Conservation (phyloP, 2,329 filamentous ascomycete genomes). For the Nakataea oryzae region DNA sequence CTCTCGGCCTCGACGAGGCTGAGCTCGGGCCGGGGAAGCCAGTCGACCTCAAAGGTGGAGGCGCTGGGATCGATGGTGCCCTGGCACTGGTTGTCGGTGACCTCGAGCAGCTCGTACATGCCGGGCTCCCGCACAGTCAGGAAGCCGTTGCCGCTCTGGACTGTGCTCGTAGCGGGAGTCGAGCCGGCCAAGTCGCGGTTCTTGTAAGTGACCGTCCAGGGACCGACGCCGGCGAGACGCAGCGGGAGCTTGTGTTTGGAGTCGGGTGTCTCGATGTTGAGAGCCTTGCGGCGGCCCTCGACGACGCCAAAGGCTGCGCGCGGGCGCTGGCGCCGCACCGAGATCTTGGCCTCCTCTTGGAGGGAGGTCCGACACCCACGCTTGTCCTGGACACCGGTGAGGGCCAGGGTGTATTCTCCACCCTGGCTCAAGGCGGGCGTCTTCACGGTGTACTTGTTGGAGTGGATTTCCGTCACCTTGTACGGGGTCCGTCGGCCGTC, state of each 20-base stretch:
- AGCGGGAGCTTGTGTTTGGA: conserved; percentile 66
- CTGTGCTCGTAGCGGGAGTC: conserved; percentile 24
- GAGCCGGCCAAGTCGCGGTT: conserved; percentile 39
- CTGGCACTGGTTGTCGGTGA: conserved; percentile 71
- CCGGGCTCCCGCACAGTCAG: conserved; percentile 58
- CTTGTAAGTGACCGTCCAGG: conserved; percentile 72
- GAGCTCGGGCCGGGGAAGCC: conserved; percentile 73
- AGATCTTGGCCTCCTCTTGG: conserved; percentile 75
- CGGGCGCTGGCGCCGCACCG: conserved; percentile 79
- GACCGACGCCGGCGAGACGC: conserved; percentile 72
- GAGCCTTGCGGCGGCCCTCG: conserved; percentile 66
- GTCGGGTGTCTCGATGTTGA: conserved; percentile 59
- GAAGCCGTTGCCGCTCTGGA: conserved; percentile 52
- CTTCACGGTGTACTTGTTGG: conserved; percentile 56
- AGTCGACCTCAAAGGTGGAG: conserved; percentile 68
- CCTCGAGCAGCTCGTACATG: conserved; percentile 67
- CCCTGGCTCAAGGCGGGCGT: conserved; percentile 68
- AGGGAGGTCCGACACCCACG: conserved; percentile 79
- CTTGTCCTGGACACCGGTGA: conserved; percentile 79
- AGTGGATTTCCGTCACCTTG: conserved; percentile 51
- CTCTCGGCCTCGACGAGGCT: conserved; percentile 55
- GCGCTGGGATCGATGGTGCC: conserved; percentile 68
- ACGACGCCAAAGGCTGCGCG: conserved; percentile 77
- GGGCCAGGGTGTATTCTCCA: conserved; percentile 79
- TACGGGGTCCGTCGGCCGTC: conserved; percentile 73